Evolutionary conservation across 805 yeast genomes (phyloP).

Genomic region (Kodamaea kakaduensis): DNA sequence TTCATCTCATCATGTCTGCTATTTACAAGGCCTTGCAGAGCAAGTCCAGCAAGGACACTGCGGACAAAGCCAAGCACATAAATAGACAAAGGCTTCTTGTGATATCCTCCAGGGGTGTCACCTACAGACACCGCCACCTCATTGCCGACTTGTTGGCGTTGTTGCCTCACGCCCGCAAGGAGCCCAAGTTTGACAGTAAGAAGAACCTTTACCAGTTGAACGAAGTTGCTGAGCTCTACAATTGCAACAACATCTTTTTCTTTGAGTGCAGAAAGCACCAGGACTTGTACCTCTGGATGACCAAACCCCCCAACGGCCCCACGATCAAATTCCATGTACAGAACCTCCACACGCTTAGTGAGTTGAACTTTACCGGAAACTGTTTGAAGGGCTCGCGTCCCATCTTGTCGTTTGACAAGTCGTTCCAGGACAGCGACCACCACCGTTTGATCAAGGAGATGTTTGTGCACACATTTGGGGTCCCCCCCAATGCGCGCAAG

Average conservation of each 20-base stretch:
- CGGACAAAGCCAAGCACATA: slow-evolving; percentile 51
- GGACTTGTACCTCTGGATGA: slow-evolving; percentile 90
- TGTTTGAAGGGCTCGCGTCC: slow-evolving; percentile 96
- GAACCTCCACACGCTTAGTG: slow-evolving; percentile 94
- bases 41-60: slow-evolving; percentile 45
- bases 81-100: slow-evolving; percentile 87
- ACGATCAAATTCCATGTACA: slow-evolving; percentile 90
- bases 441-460: slow-evolving; percentile 75
- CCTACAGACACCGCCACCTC: slow-evolving; percentile 92
- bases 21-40: slow-evolving; percentile 44
- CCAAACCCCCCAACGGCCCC: slow-evolving; percentile 98
- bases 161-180: slow-evolving; percentile 93
- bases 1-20: slow-evolving; percentile 33
- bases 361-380: slow-evolving; percentile 93
- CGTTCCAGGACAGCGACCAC: slow-evolving; percentile 66
- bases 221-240: slow-evolving; percentile 94
- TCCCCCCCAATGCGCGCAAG: slow-evolving; percentile 90
- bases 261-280: slow-evolving; percentile 96
- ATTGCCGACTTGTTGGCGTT: slow-evolving; percentile 73
- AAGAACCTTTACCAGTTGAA: slow-evolving; percentile 83
- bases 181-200: slow-evolving; percentile 92
- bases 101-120: slow-evolving; percentile 91
- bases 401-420: slow-evolving; percentile 76
- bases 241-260: slow-evolving; percentile 91
- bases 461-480: slow-evolving; percentile 80